Conservation (phyloP, 805 yeast species). For the Candida lessepsii region DNA sequence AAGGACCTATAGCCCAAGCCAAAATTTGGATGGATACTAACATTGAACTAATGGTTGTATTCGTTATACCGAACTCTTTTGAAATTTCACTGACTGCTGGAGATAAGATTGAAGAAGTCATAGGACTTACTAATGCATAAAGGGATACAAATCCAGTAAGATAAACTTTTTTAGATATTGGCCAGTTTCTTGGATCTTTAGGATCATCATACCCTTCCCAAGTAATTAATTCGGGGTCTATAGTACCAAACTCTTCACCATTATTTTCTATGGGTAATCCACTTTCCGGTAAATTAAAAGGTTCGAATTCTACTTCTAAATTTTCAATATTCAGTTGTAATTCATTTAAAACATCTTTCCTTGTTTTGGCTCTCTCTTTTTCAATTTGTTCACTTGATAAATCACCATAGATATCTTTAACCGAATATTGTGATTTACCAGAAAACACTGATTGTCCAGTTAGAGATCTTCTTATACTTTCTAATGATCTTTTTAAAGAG, state of each 20-base stretch:
- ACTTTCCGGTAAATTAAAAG: conserved; percentile 20
- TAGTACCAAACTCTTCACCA: conserved; percentile 41
- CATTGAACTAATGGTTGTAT: conserved; percentile 45
- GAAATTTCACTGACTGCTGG: conserved; percentile 57
- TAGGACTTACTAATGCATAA: conserved; percentile 59
- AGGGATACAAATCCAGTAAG: conserved; percentile 48
- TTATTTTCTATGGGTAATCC: conserved; percentile 30
- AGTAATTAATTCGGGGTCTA: conserved; percentile 66
- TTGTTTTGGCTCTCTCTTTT: conserved; percentile 29
- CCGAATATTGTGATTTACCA: conserved; percentile 18
- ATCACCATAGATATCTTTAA: conserved; percentile 33
- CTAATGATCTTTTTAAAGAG: conserved; percentile 19
- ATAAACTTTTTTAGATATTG: conserved; percentile 35
- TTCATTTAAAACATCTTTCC: conserved; percentile 28
- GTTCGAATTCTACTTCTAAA: conserved; percentile 16
- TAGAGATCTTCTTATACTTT: conserved; percentile 17
- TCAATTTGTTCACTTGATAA: conserved; percentile 29
- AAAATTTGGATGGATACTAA: conserved; percentile 65
- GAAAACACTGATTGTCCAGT: conserved; percentile 14
- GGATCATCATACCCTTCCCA: conserved; percentile 68
- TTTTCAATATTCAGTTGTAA: conserved; percentile 20
- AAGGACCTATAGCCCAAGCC: conserved; percentile 69
- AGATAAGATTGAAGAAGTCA: conserved; percentile 60
- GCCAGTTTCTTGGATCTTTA: conserved; percentile 65
- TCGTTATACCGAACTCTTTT: conserved; percentile 41